A percentile compares a stretch with the other conserved stretches of the same genome.
Evolutionary conservation across 306 rosid genomes (phyloP).

Genomic region (Dalbergia cultrata): DNA sequence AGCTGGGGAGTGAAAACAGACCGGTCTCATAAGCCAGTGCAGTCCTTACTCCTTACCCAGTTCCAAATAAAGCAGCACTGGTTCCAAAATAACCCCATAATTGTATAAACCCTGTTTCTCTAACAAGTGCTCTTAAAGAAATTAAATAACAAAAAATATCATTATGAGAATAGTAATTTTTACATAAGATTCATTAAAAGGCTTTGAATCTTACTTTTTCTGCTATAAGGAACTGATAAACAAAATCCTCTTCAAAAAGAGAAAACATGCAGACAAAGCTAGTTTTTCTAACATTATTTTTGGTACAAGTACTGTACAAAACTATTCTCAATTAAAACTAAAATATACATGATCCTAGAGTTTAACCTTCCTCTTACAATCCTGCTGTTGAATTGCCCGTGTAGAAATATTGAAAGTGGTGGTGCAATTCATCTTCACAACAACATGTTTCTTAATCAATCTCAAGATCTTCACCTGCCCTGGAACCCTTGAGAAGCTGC

Average conservation of each 20-base stretch:
- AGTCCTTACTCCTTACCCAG: background rate
- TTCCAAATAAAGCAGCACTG: background rate
- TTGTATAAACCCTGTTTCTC: too few relatives aligned
- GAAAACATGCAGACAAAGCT: background rate
- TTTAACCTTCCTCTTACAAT: conserved; percentile 64
- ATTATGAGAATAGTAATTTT: too few relatives aligned
- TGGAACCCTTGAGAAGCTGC: conserved; percentile 66
- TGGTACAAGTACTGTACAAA: background rate
- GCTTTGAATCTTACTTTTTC: too few relatives aligned
- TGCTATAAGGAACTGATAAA: too few relatives aligned
- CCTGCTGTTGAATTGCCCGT: conserved; percentile 55
- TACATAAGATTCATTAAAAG: too few relatives aligned
- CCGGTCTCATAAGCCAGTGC: background rate
- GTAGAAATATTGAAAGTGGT: conserved; percentile 53
- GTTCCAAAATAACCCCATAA: background rate
- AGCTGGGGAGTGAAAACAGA: background rate
- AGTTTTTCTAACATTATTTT: conserved; percentile 4
- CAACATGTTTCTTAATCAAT: conserved; percentile 59
- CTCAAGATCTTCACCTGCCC: conserved; percentile 66
- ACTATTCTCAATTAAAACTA: background rate
- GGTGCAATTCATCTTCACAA: conserved; percentile 71
- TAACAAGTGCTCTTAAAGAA: too few relatives aligned
- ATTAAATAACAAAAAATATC: too few relatives aligned
- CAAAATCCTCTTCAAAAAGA: background rate
- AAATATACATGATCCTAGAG: conserved; percentile 29